Conservation (phyloP, 805 yeast genomes). For the Millerozyma miso region DNA sequence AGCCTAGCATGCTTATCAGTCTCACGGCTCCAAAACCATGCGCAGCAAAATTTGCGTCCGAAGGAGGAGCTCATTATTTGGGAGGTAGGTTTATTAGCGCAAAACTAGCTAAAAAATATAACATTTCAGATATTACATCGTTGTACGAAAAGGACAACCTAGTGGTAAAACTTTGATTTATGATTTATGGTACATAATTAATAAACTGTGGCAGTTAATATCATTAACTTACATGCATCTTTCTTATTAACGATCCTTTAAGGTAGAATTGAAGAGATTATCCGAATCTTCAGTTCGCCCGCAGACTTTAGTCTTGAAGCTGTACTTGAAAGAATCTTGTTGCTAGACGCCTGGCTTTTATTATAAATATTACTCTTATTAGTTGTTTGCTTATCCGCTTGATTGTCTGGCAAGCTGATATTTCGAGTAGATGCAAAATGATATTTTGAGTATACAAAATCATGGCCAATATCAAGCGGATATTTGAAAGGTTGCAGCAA, state of each 20-base stretch:
- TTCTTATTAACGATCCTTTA: too few relatives aligned
- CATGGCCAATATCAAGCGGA: background rate
- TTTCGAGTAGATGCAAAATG: background rate
- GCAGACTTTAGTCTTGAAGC: background rate
- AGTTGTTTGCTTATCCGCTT: background rate
- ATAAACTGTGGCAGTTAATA: background rate
- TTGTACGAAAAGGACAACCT: slow-evolving; percentile 31
- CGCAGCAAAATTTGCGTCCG: slow-evolving; percentile 41
- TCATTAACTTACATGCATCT: too few relatives aligned
- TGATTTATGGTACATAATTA: background rate
- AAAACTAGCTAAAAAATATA: slow-evolving; percentile 67
- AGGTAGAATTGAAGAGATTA: background rate
- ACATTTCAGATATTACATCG: slow-evolving; percentile 46
- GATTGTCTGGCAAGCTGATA: background rate
- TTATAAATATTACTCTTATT: too few relatives aligned
- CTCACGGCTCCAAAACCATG: slow-evolving; percentile 95
- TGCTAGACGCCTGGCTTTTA: background rate
- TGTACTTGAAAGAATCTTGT: background rate
- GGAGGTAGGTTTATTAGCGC: slow-evolving; percentile 85
- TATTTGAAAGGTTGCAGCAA: background rate
- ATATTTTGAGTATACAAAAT: slow-evolving; percentile 1
- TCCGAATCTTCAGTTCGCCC: background rate
- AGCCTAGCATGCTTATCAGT: slow-evolving; percentile 70
- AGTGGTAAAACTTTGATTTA: slow-evolving; percentile 33
- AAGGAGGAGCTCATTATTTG: slow-evolving; percentile 55